phyloP scores from a whole-genome alignment of 2,329 filamentous ascomycete genomes.

The Claviceps digitariae region DNA sequence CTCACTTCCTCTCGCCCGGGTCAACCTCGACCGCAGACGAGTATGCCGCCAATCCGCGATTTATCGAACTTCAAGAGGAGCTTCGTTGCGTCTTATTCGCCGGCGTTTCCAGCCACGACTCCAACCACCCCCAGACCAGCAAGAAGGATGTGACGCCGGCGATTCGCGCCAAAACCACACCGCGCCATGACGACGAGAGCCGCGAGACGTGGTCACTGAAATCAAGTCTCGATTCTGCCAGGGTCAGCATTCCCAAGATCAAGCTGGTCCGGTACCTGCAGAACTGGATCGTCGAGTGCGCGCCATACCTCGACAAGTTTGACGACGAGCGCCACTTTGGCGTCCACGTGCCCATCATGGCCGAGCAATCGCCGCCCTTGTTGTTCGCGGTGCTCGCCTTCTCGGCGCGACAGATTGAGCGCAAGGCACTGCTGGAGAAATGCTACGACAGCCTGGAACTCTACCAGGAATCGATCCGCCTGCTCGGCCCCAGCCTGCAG shows the following conservation, averaged over 20 bases:
- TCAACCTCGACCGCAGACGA: conserved; percentile 17
- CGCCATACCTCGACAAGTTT: conserved; percentile 39
- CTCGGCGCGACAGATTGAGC: conserved; percentile 37
- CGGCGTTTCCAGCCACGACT: conserved; percentile 13
- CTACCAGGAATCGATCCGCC: conserved; percentile 37
- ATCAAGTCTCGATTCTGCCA: conserved; percentile 14
- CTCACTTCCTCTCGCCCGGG: conserved; percentile 7
- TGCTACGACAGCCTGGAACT: conserved; percentile 36
- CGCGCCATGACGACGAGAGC: conserved; percentile 1
- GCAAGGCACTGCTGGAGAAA: conserved; percentile 31
- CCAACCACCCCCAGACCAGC: conserved; percentile 7
- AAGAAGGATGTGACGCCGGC: conserved; percentile 14
- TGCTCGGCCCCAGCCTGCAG: conserved; percentile 27
- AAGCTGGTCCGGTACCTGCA: conserved; percentile 23
- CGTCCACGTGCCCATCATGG: conserved; percentile 34
- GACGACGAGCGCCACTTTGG: conserved; percentile 38
- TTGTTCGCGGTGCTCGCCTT: conserved; percentile 38
- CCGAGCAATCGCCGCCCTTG: conserved; percentile 29
- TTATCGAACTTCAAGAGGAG: conserved; percentile 30
- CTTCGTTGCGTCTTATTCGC: conserved; percentile 28
- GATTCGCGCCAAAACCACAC: conserved; percentile 3
- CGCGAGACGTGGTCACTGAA: conserved; percentile 2
- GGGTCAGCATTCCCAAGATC: conserved; percentile 14
- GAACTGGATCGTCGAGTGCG: conserved; percentile 38
- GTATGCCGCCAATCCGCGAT: conserved; percentile 24